phyloP scores from a whole-genome alignment of 2,329 filamentous ascomycete species.

The Colletotrichum aenigma region DNA sequence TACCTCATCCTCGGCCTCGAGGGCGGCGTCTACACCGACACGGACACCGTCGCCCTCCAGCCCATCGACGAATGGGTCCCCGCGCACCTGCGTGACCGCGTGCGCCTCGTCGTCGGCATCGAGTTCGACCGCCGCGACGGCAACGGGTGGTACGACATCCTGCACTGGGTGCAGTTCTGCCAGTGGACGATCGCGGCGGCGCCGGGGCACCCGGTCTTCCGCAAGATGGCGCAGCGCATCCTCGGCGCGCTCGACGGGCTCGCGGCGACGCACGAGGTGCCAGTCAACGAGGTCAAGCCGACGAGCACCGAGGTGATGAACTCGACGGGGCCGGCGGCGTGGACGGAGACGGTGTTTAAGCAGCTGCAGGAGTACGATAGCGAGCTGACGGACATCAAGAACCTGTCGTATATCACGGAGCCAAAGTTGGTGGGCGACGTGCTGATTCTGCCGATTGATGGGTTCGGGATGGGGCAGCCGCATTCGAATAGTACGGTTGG shows the following conservation, averaged over 20 bases:
- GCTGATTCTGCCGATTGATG: conserved; percentile 29
- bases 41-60: conserved; percentile 39
- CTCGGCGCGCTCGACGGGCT: conserved; percentile 25
- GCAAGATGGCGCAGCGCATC: conserved; percentile 26
- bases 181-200: conserved; percentile 25
- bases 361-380: conserved; percentile 27
- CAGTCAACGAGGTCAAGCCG: conserved; percentile 18
- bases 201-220: conserved; percentile 31
- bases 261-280: neutral
- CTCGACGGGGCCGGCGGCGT: conserved; percentile 34
- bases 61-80: conserved; percentile 40
- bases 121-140: conserved; percentile 32
- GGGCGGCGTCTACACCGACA: conserved; percentile 73
- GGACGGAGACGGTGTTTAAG: conserved; percentile 33
- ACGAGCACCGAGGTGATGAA: conserved; percentile 32
- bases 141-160: conserved; percentile 21
- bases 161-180: conserved; percentile 25
- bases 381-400: conserved; percentile 6
- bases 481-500: conserved; percentile 31
- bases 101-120: conserved; percentile 28
- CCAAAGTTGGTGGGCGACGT: conserved; percentile 23
- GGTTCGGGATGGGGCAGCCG: conserved; percentile 30
- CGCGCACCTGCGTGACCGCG: neutral
- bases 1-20: conserved; percentile 76
- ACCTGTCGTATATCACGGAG: conserved; percentile 14